Percentiles rank a stretch among this genome's conserved stretches.
Evolutionary conservation across 2,329 filamentous ascomycete genomes (phyloP).

Genomic region (Penicillium digitatum): DNA sequence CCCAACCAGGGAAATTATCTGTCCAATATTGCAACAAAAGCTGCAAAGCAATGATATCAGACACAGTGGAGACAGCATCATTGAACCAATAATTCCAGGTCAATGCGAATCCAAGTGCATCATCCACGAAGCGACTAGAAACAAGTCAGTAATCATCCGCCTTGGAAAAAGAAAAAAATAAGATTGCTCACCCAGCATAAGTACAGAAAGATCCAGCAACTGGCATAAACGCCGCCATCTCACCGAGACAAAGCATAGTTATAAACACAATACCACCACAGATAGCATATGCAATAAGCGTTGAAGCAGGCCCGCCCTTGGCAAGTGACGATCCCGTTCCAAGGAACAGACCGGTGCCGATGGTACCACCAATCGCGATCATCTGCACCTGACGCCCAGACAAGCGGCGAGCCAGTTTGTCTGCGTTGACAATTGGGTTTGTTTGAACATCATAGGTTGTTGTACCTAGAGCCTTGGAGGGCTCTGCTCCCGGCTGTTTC

Average conservation of each 20-base stretch:
- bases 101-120: conserved; percentile 43
- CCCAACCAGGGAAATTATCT: conserved; percentile 60
- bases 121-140: conserved; percentile 42
- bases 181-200: conserved; percentile 48
- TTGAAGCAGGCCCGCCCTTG: conserved; percentile 57
- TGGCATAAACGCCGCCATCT: conserved; percentile 58
- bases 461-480: conserved; percentile 13
- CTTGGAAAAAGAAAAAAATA: not conserved
- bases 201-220: conserved; percentile 55
- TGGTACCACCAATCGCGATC: conserved; percentile 54
- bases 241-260: conserved; percentile 57
- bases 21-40: conserved; percentile 61
- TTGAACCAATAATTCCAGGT: conserved; percentile 60
- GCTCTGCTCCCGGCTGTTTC: conserved; percentile 17
- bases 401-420: conserved; percentile 53
- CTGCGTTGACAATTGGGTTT: conserved; percentile 33
- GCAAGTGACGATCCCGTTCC: conserved; percentile 59
- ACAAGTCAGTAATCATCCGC: conserved; percentile 3
- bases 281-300: conserved; percentile 56
- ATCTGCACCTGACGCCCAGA: conserved; percentile 64
- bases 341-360: conserved; percentile 57
- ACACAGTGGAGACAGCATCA: conserved; percentile 58
- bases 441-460: conserved; percentile 8
- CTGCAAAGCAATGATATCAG: conserved; percentile 58
- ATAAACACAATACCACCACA: conserved; percentile 57